Percentiles rank a stretch among this genome's conserved stretches.
Evolutionary conservation across 1,284 basidiomycete genomes (phyloP).

Genomic region (Ceratobasidium sp.): DNA sequence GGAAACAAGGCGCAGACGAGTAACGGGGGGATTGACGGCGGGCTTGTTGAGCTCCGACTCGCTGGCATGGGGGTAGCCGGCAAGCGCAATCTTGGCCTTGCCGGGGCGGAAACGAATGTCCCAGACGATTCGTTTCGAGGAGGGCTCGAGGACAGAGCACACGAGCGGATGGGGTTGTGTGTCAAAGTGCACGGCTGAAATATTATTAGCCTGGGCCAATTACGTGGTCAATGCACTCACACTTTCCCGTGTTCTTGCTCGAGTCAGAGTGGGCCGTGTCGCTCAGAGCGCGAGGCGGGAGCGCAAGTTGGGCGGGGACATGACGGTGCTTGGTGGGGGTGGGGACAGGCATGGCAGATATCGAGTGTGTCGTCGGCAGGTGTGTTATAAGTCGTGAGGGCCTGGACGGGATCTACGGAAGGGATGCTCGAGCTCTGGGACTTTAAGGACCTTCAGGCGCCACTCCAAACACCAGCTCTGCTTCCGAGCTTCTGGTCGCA

Average conservation of each 20-base stretch:
- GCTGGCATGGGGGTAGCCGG: constrained; percentile 23
- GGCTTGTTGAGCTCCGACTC: constrained; percentile 35
- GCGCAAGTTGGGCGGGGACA: constrained; percentile 1
- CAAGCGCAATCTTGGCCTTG: constrained; percentile 30
- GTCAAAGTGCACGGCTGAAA: constrained; percentile 26
- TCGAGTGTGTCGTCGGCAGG: background rate
- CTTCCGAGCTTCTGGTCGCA: constrained; percentile 26
- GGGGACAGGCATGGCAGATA: constrained; percentile 15
- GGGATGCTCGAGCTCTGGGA: background rate
- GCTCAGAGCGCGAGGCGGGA: background rate
- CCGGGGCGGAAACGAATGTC: constrained; percentile 28
- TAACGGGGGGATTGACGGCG: constrained; percentile 24
- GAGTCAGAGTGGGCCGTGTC: constrained; percentile 22
- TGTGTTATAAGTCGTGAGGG: background rate
- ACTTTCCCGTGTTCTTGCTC: constrained; percentile 28
- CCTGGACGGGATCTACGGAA: constrained; percentile 13
- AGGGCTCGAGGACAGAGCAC: constrained; percentile 2
- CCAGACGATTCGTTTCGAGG: constrained; percentile 26
- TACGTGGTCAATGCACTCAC: constrained; percentile 6
- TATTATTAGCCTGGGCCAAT: background rate
- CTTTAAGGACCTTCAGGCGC: constrained; percentile 12
- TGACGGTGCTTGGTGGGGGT: constrained; percentile 1
- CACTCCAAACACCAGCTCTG: background rate
- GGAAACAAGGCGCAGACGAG: constrained; percentile 36
- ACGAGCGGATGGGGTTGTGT: constrained; percentile 30